Base-by-base conservation (phyloP, 2,329 filamentous ascomycete species). In the Paecilomyces dactylethromorphus region DNA sequence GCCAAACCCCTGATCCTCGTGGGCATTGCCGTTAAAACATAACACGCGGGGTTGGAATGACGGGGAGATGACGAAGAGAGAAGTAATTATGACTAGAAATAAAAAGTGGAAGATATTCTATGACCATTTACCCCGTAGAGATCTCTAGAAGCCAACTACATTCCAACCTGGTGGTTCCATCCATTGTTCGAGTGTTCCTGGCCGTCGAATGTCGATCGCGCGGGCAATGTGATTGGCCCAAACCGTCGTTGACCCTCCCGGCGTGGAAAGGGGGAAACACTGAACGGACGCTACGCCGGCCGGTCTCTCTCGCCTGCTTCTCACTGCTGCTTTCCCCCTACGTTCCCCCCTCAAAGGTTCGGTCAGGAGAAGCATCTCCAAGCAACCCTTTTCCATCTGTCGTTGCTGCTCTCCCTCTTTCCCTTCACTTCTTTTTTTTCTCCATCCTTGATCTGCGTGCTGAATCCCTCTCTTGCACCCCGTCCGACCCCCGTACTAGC, bases 211-310 rank as follows among this genome's bases (percentile, higher is more conserved):
- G 39, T 18, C 15, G 39, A 45, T 45, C 39, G 39, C 26, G 21
- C 54, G 56, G 54, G 56, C 58, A 54, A 57, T 58, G 63, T 71
- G 67, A 68, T 69, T 69, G 66, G 67, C 51, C 60, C 54, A 52
- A 12, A 8, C 10, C 13, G 3, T 45, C 13, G 3, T 18, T 24
- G 39, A 29, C 15, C 50, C 50, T 13, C 35, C 35, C n/a, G 21
- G 50, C 26, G 22, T 52, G 50, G 63, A 66, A 70, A 69, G 63
- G 66, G 67, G 67, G 65, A 69, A 65, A 65, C 66, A 68, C 64
- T 65, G 65, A 45, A n/a, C 15, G 18, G 39, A 45, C 39, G 39
- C 39, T 45, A 45, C 39, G 39, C 15, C 39, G 39, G 39, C 39
- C 39, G 39, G 39, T 18, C 39, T 45, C 39, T 45, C 39, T 18